These are phyloP conservation scores for Rhizopogon sp. DNA, from an alignment of 768 basidiomycete species.

Conservation along the genomic window DNA sequence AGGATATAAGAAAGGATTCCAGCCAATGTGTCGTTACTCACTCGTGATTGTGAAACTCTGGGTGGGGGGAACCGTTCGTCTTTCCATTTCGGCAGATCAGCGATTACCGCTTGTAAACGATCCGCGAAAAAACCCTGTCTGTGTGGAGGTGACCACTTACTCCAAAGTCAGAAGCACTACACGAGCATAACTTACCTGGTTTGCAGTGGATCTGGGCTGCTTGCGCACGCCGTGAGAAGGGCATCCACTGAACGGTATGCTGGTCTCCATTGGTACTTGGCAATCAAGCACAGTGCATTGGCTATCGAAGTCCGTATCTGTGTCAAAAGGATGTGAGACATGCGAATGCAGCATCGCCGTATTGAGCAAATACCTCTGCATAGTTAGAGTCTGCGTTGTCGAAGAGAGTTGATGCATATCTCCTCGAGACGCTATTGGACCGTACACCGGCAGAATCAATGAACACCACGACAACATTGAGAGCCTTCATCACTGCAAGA, in stretches of 20 bases:
- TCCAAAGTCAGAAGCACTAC: background rate
- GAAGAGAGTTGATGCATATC: constrained; percentile 67
- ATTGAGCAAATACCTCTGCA: constrained; percentile 56
- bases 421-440: constrained; percentile 62
- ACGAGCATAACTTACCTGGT: constrained; percentile 40
- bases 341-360: background rate
- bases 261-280: constrained; percentile 64
- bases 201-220: constrained; percentile 50
- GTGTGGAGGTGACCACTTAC: background rate
- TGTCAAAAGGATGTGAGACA: background rate
- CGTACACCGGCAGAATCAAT: constrained; percentile 62
- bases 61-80: constrained; percentile 79
- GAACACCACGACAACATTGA: constrained; percentile 61
- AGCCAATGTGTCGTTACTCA: constrained; percentile 16
- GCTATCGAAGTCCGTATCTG: constrained; percentile 72
- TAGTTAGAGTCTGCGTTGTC: constrained; percentile 77
- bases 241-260: constrained; percentile 50
- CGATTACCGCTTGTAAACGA: constrained; percentile 51
- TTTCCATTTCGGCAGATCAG: constrained; percentile 63
- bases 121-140: constrained; percentile 55
- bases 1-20: constrained; percentile 8
- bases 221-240: constrained; percentile 52
- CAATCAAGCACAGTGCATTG: constrained; percentile 53
- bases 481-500: constrained; percentile 65
- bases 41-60: constrained; percentile 77